Evolutionary conservation across 1,284 basidiomycete species (phyloP), one percentile per base, ranked within the genome.

Genomic region (Ustilago crameri): DNA sequence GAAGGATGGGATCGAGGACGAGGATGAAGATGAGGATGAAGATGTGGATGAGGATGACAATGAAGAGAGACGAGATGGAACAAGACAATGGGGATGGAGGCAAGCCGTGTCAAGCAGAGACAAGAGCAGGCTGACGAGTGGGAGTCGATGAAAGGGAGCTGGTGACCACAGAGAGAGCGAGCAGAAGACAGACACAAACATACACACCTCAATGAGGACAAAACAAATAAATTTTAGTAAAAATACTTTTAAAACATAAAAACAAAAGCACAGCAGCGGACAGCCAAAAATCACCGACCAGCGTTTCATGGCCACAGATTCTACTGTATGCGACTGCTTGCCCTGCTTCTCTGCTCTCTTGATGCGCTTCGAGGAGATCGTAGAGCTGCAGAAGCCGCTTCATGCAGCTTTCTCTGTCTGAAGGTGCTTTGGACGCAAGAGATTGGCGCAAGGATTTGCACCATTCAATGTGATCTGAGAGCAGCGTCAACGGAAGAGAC

Each of bases 171-270:
- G 35, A 37, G 35, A 30, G 12, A 42, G 18, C 4, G 18, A 42
- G 40, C 40, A 42, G 40, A 12, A 42, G 40, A 22, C 18, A 42
- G 5, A 42, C 40, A 37, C n/a, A 37, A 37, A 42, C 40, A 42
- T 10, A 42, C 40, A 42, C 15, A 38, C 20, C 35, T 37, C 35
- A 17, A 37, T 9, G 5, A n/a, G 35, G 35, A 37, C n/a, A 37
- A 42, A 20, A 42, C 8, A 20, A 42, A 42, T 10, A 42, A 7
- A 42, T 10, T 40, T 5, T 7, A 42, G 40, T 23, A 42, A 23
- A 22, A 23, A 42, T 10, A 42, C 12, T 22, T 5, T 37, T 8
- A 37, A 37, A 37, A 9, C 35, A 14, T 9, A 9, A 37, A 37
- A 17, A 37, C 15, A 14, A n/a, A 37, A 38, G 5, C 7, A 38